Evolutionary conservation across 306 rosid species (phyloP), one percentile per base, ranked within the genome.

Genomic region (Argentina anserina): DNA sequence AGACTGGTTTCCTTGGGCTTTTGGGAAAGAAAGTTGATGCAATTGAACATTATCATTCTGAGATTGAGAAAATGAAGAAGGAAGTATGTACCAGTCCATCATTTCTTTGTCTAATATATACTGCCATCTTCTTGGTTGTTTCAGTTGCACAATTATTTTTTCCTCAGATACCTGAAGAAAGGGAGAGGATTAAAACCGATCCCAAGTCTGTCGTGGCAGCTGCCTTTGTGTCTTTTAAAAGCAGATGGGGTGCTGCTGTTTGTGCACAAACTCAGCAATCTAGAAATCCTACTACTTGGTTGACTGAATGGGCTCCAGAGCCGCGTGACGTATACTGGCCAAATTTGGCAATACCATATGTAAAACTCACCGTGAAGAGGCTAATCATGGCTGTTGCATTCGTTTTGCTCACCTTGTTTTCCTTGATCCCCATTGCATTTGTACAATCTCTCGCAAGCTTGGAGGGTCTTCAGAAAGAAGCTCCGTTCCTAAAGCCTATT

Each of bases 211-310:
- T 86, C 59, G 75, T 95, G 86, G 92, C 97, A 67, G 96, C 99
- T 52, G 92, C 97, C 40, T 91, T 95, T 91, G 99, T 95, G 69
- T 91, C 99, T 25, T 95, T 95, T 72, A 95, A 87, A 80, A 81
- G 77, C 42, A 90, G 97, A 72, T 95, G 99, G 99, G 97, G 90
- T 60, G 97, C 99, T 78, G 97, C 99, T 74, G 97, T 95, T 75
- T 95, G 99, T 84, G 99, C 99, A 18, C 97, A 95, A 82, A 95
- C 99, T 84, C 99, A 95, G 81, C 97, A 95, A 86, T 84, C 93
- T 56, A 87, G 88, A 78, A 82, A 91, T 76, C 99, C 99, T 58
- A 91, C 97, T 63, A 1, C 82, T 81, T 95, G 99, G 99, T 70
- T 95, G 75, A 89, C 96, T 2, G 97, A 90, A 60, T 95, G 99